A percentile compares a stretch with the other conserved stretches of the same genome.
Conservation (phyloP, 306 rosid species). For the Vigna unguiculata region DNA sequence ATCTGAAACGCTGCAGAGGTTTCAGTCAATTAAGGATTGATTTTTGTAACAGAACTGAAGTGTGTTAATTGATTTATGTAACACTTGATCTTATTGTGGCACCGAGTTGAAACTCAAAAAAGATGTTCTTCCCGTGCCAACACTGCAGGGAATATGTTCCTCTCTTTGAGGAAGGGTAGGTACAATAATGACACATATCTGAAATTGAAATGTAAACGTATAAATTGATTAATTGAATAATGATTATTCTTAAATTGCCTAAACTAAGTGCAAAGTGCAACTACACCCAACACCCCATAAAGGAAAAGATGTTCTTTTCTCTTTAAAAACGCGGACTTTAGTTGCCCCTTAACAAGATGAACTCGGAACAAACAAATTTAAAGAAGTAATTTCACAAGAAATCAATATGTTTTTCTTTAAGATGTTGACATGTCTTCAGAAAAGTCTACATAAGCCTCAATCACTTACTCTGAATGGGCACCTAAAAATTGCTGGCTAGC, state of each 20-base stretch:
- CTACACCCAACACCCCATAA: too few relatives aligned
- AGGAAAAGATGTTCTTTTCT: too few relatives aligned
- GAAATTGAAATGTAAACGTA: background rate
- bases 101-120: background rate
- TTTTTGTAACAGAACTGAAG: background rate
- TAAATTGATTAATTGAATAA: background rate
- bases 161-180: background rate
- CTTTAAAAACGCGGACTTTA: too few relatives aligned
- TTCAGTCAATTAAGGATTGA: background rate
- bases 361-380: too few relatives aligned
- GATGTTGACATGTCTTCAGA: too few relatives aligned
- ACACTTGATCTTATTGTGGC: background rate
- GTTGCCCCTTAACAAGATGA: too few relatives aligned
- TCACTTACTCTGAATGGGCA: too few relatives aligned
- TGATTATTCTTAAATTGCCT: background rate
- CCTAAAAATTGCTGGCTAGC: too few relatives aligned
- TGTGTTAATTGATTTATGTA: background rate
- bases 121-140: constrained; percentile 7
- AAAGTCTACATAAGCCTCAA: too few relatives aligned
- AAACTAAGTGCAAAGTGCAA: too few relatives aligned
- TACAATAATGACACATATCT: background rate
- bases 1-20: background rate
- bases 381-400: too few relatives aligned
- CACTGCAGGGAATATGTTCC: background rate
- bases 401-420: too few relatives aligned